These are phyloP conservation scores for Cystobasidium slooffiae DNA, from an alignment of 1,284 basidiomycete species.

Conservation along the genomic window DNA sequence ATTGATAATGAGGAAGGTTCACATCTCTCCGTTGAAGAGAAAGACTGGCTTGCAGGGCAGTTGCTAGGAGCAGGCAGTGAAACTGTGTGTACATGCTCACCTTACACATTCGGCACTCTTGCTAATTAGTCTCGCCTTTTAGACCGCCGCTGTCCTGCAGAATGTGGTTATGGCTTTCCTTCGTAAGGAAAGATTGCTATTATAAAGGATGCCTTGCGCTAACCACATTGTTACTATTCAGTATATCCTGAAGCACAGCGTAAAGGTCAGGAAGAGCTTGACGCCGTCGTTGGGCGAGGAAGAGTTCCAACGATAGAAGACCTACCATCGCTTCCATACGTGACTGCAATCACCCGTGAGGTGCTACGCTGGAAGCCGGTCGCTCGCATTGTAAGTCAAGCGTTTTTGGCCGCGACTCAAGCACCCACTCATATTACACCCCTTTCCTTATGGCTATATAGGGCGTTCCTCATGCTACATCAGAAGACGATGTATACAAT, in stretches of 20 bases:
- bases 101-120: neutral
- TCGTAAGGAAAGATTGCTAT: neutral
- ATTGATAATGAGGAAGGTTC: slow-evolving; percentile 13
- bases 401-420: slow-evolving; percentile 43
- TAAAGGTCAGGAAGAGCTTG: slow-evolving; percentile 54
- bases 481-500: slow-evolving; percentile 54
- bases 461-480: slow-evolving; percentile 48
- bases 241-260: slow-evolving; percentile 32
- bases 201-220: neutral
- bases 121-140: neutral
- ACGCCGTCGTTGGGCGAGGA: slow-evolving; percentile 51
- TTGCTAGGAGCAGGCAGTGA: slow-evolving; percentile 5
- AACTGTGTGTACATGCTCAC: neutral
- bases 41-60: slow-evolving; percentile 4
- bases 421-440: slow-evolving; percentile 42
- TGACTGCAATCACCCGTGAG: slow-evolving; percentile 54
- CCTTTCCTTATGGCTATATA: slow-evolving; percentile 12
- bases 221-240: neutral
- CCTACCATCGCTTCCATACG: slow-evolving; percentile 51
- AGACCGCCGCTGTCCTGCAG: neutral
- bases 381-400: slow-evolving; percentile 49
- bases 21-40: slow-evolving; percentile 3
- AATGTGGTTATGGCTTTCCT: slow-evolving; percentile 6
- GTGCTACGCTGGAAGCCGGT: slow-evolving; percentile 55
- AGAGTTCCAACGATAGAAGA: slow-evolving; percentile 55